A percentile compares a stretch with the other conserved stretches of the same genome.
These are phyloP conservation scores for Sclerotinia trifoliorum DNA, from an alignment of 2,329 filamentous ascomycete genomes.

Conservation along the genomic window DNA sequence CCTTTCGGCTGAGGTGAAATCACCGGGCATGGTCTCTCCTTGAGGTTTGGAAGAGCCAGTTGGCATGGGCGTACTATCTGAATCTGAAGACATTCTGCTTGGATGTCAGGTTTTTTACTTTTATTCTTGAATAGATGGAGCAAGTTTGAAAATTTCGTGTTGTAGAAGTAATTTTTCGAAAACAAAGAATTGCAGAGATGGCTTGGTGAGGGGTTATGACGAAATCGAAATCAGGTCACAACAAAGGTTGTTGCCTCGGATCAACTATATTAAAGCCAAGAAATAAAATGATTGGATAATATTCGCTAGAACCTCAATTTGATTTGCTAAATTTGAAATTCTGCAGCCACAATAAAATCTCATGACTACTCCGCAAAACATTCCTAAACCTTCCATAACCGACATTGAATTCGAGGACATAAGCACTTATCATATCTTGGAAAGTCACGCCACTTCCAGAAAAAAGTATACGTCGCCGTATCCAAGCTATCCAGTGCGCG, in stretches of 20 bases:
- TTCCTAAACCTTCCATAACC: background rate
- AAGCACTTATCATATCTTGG: slow-evolving; percentile 43
- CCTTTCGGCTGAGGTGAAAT: background rate
- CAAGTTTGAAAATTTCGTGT: background rate
- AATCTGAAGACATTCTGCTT: slow-evolving; percentile 4
- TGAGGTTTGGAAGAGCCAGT: background rate
- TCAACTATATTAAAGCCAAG: background rate
- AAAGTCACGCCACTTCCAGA: slow-evolving; percentile 42
- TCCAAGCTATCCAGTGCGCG: slow-evolving; percentile 38
- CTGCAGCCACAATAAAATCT: background rate
- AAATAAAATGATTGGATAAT: background rate
- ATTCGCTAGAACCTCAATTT: background rate
- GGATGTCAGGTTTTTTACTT: too few species aligned
- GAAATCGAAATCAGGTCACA: background rate
- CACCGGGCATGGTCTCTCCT: background rate
- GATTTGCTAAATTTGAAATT: background rate
- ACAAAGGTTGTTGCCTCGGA: slow-evolving; percentile 1
- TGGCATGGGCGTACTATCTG: slow-evolving; percentile 5
- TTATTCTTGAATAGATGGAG: background rate
- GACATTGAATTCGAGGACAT: slow-evolving; percentile 43
- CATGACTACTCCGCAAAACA: background rate
- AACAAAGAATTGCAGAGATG: background rate
- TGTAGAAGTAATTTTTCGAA: background rate
- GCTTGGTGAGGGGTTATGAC: slow-evolving; percentile 11
- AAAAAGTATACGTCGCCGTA: slow-evolving; percentile 40